Evolutionary conservation across 164 flowering plant genomes (phyloP).

Genomic region (Tinospora cordifolia): DNA sequence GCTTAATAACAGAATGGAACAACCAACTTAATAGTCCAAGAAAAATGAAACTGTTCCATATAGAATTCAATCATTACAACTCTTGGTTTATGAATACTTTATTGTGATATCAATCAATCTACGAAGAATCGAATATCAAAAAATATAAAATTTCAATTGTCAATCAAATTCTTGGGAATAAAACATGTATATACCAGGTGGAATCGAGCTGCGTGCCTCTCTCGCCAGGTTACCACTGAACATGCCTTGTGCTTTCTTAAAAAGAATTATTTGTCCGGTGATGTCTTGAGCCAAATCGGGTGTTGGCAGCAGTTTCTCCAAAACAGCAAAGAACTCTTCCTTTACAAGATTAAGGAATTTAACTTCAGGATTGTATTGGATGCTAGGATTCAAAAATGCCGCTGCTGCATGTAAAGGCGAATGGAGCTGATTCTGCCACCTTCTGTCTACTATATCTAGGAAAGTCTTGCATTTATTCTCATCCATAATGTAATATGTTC

Average conservation of each 20-base stretch:
- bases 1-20: no score
- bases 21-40: neutral
- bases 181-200: slow-evolving; percentile 52
- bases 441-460: slow-evolving; percentile 72
- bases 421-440: slow-evolving; percentile 79
- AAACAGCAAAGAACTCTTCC: slow-evolving; percentile 60
- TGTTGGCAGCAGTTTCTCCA: slow-evolving; percentile 76
- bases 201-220: slow-evolving; percentile 67
- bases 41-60: neutral
- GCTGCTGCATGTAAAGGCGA: slow-evolving; percentile 90
- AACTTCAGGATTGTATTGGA: slow-evolving; percentile 78
- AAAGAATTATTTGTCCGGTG: slow-evolving; percentile 60
- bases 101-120: neutral
- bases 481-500: slow-evolving; percentile 93
- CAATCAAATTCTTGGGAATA: neutral
- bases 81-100: neutral
- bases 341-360: slow-evolving; percentile 60
- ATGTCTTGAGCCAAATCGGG: slow-evolving; percentile 74
- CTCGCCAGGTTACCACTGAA: slow-evolving; percentile 77
- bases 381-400: slow-evolving; percentile 85
- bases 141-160: neutral
- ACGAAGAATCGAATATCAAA: neutral
- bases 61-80: neutral
- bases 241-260: slow-evolving; percentile 66
- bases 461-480: slow-evolving; percentile 80